phyloP scores from a whole-genome alignment of 805 yeast species.

The Maudiozyma serrabonitensis region DNA sequence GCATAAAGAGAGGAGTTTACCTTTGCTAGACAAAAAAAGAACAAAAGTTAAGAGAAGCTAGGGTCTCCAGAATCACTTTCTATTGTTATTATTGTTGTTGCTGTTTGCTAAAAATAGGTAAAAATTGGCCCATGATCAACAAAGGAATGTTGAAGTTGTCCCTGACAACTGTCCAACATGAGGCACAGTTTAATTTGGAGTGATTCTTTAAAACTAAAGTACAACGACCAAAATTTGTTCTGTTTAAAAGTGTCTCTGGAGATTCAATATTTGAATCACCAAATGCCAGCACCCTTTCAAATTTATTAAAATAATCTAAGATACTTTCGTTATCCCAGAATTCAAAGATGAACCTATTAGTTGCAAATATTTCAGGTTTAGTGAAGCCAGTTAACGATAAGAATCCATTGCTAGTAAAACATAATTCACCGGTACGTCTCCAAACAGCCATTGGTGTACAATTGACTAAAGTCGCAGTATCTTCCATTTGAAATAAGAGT shows the following conservation, averaged over 20 bases:
- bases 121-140: slow-evolving; percentile 72
- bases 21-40: neutral
- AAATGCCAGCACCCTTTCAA: slow-evolving; percentile 57
- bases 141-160: slow-evolving; percentile 79
- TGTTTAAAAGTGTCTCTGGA: neutral
- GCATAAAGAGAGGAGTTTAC: too few relatives aligned
- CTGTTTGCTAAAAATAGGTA: slow-evolving; percentile 34
- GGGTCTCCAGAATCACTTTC: neutral
- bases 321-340: slow-evolving; percentile 74
- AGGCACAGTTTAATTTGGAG: slow-evolving; percentile 49
- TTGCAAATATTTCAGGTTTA: slow-evolving; percentile 45
- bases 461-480: slow-evolving; percentile 36
- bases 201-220: slow-evolving; percentile 31
- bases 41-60: neutral
- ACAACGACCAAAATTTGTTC: slow-evolving; percentile 27
- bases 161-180: slow-evolving; percentile 78
- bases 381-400: slow-evolving; percentile 59
- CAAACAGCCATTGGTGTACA: slow-evolving; percentile 77
- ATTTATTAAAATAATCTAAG: slow-evolving; percentile 59
- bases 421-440: slow-evolving; percentile 81
- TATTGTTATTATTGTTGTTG: neutral
- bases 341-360: slow-evolving; percentile 64
- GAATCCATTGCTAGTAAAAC: slow-evolving; percentile 67
- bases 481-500: slow-evolving; percentile 47
- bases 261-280: slow-evolving; percentile 10